Evolutionary conservation across 371 early-diverging fungal species (phyloP), one percentile per base, ranked within the genome.

Genomic region (Amoeboradix gromovi): DNA sequence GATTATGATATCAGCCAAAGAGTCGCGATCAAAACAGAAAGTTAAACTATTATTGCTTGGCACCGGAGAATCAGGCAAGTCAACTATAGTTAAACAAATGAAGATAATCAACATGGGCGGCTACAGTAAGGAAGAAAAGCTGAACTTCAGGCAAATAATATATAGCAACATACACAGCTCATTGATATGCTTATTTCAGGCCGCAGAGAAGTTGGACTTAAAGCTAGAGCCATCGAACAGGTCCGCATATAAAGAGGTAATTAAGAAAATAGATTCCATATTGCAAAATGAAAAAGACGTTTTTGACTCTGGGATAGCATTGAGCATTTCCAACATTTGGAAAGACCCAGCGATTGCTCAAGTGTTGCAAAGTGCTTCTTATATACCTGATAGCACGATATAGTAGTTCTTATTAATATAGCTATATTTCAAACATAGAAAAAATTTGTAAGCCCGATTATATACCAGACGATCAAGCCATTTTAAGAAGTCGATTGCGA

Each of bases 81-180:
- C 74, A 1, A 74, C 71, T 22, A 70, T 71, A 16, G 68, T 66
- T 28, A 71, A 71, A 31, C 71, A 71, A 71, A 69, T 71, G 68
- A 71, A 67, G 29, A 66, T 71, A 5, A 48, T 48, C 48, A 48
- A 48, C 22, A 12, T 48, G 22, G 48, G 48, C 22, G 48, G 48
- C 22, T 48, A 30, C 66, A 72, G 29, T 5, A 30, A 28, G 29
- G 30, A 17, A 70, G 71, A 69, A 72, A 70, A 17, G 22, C 2
- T 16, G 16, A 30, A 17, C 17, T 48, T 12, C 22, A 48, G 22
- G 22, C 5, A 48, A 48, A 48, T 48, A 12, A 48, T 48, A 12
- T 48, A 48, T 48, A 5, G 22, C 12, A 48, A 48, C 22, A 22
- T 48, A 12, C 12, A 48, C 5, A 5, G 5, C 22, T 48, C 48